Evolutionary conservation across 352 stramenopile genomes (phyloP).

Genomic region (Detonula confervacea): DNA sequence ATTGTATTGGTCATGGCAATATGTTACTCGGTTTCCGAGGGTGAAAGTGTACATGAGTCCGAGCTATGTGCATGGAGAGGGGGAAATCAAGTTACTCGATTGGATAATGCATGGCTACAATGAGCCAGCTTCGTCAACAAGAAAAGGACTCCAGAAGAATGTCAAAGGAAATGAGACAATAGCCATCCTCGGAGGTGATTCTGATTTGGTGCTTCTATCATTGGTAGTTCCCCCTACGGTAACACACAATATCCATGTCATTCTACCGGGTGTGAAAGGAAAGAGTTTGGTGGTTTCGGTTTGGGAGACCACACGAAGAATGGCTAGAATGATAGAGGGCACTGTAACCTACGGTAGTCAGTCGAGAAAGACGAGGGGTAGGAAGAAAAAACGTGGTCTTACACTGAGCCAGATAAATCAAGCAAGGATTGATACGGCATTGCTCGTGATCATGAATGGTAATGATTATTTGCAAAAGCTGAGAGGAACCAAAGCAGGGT

Average conservation of each 20-base stretch:
- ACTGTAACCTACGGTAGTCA: conserved; percentile 8
- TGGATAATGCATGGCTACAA: conserved; percentile 53
- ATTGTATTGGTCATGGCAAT: conserved; percentile 83
- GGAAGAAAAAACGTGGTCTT: conserved; percentile 8
- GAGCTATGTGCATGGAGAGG: conserved; percentile 73
- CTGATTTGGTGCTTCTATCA: conserved; percentile 78
- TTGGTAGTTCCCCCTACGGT: conserved; percentile 63
- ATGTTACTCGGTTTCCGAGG: conserved; percentile 41
- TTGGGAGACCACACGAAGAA: conserved; percentile 67
- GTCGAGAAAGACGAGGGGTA: conserved; percentile 4
- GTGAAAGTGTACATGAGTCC: conserved; percentile 74
- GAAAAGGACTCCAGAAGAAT: conserved; percentile 1
- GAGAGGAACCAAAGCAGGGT: conserved; percentile 51
- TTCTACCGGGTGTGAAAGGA: conserved; percentile 51
- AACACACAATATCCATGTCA: conserved; percentile 79
- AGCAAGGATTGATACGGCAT: conserved; percentile 67
- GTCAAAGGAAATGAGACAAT: conserved; percentile 56
- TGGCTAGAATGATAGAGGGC: conserved; percentile 46
- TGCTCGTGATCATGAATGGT: conserved; percentile 79
- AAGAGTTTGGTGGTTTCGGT: conserved; percentile 58
- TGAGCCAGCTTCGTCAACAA: neutral
- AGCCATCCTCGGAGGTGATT: conserved; percentile 77
- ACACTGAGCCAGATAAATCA: conserved; percentile 49
- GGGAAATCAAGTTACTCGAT: conserved; percentile 82
- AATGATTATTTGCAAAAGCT: conserved; percentile 83